Conservation (phyloP, 164 flowering plant genomes). For the Sextonia rubra region DNA sequence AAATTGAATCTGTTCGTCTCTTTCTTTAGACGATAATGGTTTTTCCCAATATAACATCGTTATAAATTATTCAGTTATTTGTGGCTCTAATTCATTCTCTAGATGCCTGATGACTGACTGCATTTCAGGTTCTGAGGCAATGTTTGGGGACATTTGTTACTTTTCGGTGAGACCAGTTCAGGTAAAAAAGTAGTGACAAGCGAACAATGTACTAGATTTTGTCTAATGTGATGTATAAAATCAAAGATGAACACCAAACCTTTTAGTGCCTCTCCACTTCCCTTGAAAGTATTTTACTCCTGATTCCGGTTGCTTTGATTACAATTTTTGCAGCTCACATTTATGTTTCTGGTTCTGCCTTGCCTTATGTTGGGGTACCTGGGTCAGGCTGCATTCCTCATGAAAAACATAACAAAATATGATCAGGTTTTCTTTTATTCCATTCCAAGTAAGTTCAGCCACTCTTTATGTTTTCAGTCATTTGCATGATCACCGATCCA, state of each 20-base stretch:
- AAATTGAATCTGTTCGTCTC: not conserved
- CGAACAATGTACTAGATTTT: not conserved
- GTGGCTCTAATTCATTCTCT: not conserved
- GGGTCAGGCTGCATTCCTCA: slow-evolving; percentile 97
- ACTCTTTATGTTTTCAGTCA: not conserved
- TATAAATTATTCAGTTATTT: not conserved
- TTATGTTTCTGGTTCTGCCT: slow-evolving; percentile 86
- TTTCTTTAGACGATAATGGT: slow-evolving; percentile 5
- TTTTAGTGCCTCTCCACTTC: not conserved
- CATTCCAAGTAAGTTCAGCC: slow-evolving; percentile 66
- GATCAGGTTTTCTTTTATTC: slow-evolving; percentile 78
- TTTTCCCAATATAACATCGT: not conserved
- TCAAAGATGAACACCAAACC: not conserved
- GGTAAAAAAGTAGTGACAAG: slow-evolving; percentile 38
- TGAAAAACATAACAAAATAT: slow-evolving; percentile 50
- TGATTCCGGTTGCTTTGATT: slow-evolving; percentile 6
- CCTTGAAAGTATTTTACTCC: not conserved
- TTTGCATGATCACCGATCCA: not conserved
- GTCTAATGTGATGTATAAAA: not conserved
- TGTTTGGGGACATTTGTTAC: slow-evolving; percentile 99
- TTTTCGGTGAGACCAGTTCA: slow-evolving; percentile 91
- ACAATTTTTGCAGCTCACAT: slow-evolving; percentile 70
- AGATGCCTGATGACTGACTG: slow-evolving; percentile 8
- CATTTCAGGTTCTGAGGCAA: slow-evolving; percentile 91
- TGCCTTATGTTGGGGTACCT: slow-evolving; percentile 95